phyloP scores from a whole-genome alignment of 1,284 basidiomycete species.

The Tylopilus orsonianus region DNA sequence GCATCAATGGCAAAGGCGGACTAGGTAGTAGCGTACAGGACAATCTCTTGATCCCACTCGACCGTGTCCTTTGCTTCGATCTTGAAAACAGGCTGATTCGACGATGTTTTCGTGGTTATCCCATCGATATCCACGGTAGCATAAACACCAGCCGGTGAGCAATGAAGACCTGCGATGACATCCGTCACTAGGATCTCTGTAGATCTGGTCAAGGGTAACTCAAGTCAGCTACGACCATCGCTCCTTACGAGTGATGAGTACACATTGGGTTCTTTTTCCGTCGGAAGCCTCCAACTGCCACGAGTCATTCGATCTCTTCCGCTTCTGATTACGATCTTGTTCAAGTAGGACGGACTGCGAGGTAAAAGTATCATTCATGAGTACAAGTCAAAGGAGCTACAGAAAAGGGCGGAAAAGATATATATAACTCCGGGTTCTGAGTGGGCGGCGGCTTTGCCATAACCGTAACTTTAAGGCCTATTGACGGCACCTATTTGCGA shows the following conservation, averaged over 20 bases:
- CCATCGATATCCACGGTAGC: neutral
- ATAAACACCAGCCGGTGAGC: neutral
- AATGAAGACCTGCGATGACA: neutral
- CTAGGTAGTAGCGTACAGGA: neutral
- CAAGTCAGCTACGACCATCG: neutral
- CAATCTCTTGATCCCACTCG: neutral
- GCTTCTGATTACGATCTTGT: neutral
- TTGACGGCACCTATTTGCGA: slow-evolving; percentile 8
- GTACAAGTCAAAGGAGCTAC: neutral
- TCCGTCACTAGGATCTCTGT: neutral
- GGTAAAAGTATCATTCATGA: neutral
- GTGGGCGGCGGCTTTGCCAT: neutral
- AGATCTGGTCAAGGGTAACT: neutral
- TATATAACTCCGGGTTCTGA: neutral
- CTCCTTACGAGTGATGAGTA: neutral
- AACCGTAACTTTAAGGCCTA: slow-evolving; percentile 1
- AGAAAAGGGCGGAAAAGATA: neutral
- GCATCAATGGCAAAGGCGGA: neutral
- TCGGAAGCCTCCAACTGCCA: neutral
- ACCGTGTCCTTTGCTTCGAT: neutral
- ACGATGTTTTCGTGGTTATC: neutral
- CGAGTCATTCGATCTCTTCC: neutral
- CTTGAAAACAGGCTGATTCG: neutral
- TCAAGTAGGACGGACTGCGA: neutral
- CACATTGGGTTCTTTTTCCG: neutral